Base-by-base conservation (phyloP, 139 green algal genomes). In the Dunaliella primolecta region DNA sequence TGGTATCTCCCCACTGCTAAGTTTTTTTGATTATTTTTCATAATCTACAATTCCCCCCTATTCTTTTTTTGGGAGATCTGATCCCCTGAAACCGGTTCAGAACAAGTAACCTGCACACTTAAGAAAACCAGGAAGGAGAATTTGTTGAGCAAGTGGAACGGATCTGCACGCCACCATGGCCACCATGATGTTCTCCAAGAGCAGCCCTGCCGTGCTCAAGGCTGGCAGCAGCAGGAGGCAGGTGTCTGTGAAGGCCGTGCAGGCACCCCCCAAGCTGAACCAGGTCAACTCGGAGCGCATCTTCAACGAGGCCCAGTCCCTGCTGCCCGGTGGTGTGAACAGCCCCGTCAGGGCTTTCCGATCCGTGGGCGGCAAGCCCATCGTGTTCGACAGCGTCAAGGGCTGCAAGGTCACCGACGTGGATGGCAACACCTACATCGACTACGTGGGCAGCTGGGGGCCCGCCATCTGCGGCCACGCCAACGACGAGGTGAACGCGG, bases 381-480 rank as follows among this genome's bases (percentile, higher is more conserved):
- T 99, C 79, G 92, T 99, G 29, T 99, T 99, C 87, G 97, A 99
- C 57, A 90, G 85, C 56, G 97, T 99, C 27, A 98, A 99, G 93
- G 97, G 96, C 36, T 85, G 93, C 30, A 95, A 99, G 86, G 94
- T 92, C 88, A 98, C 88, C 79, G 97, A 99, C 81, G 95, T 97
- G 3, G 95, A 98, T 85, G 87, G 90, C 86, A 98, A 98, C 92
- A 94, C 96, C 88, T 98, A 97, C 90, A 93, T 99, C 72, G 97
- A 99, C 91, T 99, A 99, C 84, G 94, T 99, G 46, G 97, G 97
- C 86, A 94, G 89, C 36, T 99, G 97, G 97, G 97, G 97, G 37
- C 97, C 97, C 25, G 97, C 97, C 70, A 99, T 99, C 87, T 93
- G 95, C 55, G 97, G 97, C 70, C 91, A 96, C 88, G 93, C 93